Evolutionary conservation across 768 basidiomycete genomes (phyloP).

Genomic region (Leccinum disarticulatum): DNA sequence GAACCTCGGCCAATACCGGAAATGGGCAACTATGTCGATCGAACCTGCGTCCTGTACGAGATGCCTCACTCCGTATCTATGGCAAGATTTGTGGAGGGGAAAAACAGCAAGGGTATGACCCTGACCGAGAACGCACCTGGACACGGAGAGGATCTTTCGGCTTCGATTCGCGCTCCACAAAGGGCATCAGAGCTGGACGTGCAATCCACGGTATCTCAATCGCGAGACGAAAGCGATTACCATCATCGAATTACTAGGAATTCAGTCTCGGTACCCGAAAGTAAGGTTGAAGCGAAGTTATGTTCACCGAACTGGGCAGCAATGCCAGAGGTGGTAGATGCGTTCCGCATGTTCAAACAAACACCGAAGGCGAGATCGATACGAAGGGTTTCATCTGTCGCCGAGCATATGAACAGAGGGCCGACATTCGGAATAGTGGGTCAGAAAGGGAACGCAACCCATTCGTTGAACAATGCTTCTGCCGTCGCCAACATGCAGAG

Average conservation of each 20-base stretch:
- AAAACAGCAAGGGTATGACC: not conserved
- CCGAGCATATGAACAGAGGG: not conserved
- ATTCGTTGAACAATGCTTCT: conserved; percentile 11
- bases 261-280: not conserved
- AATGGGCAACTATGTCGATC: not conserved
- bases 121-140: not conserved
- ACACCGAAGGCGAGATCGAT: not conserved
- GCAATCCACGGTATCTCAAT: not conserved
- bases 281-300: not conserved
- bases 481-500: conserved; percentile 13
- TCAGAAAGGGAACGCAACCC: conserved; percentile 20
- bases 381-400: conserved; percentile 10
- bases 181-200: not conserved
- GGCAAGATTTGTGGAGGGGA: not conserved
- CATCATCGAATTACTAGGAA: conserved; percentile 1
- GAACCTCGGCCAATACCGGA: too few relatives aligned
- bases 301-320: conserved; percentile 16
- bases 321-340: conserved; percentile 19
- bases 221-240: not conserved
- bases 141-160: conserved; percentile 1
- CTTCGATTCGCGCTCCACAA: conserved; percentile 17
- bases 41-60: not conserved
- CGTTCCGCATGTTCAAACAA: conserved; percentile 16
- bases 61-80: not conserved
- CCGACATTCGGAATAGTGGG: conserved; percentile 7